Base-by-base conservation (phyloP, 139 green algal genomes). In the Coccomyxa sp. region DNA sequence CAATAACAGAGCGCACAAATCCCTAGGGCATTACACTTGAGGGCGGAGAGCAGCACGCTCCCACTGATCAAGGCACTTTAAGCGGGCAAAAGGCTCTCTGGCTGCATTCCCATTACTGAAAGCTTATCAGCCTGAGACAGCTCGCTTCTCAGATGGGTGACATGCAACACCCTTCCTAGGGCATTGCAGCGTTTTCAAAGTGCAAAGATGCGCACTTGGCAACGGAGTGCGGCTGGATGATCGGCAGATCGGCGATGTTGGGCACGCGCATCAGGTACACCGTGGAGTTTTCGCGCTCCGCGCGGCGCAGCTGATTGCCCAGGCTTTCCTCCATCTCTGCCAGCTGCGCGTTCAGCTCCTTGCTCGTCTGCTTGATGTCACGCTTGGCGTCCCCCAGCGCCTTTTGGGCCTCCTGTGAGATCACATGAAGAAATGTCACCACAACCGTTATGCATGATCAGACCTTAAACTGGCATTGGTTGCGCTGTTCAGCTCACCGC, bases 231-330 rank as follows among this genome's bases (percentile, higher is more conserved):
- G 89, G 86, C 25, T 86, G 86, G 30, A 95, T 90, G 59, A 87
- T 17, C 0, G 87, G 88, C 81, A 95, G 79, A 78, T 94, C 90
- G 63, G 66, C 80, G 38, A 85, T 81, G 57, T 75, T 75, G 28
- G 80, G 81, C 12, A 85, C 58, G n/a, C 81, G 81, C 87, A 92
- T 86, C 86, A 94, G 79, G 79, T 94, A 94, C 31, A 94, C 88
- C 0, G 85, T 94, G 0, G 82, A 75, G 67, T 94, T 93, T 58
- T 93, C 91, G 10, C 83, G 76, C 81, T 93, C 89, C 13, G 89
- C 89, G 76, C 57, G 77, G 10, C 31, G 30, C 31, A 84, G 58
- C 9, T 58, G 74, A 10, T 45, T 45, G 25, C 28, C 59, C 23
- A 84, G 51, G 67, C 88, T 31, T 71, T 87, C 79, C 76, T 94